phyloP scores from a whole-genome alignment of 2,329 filamentous ascomycete species.

The Trichoderma sp. region DNA sequence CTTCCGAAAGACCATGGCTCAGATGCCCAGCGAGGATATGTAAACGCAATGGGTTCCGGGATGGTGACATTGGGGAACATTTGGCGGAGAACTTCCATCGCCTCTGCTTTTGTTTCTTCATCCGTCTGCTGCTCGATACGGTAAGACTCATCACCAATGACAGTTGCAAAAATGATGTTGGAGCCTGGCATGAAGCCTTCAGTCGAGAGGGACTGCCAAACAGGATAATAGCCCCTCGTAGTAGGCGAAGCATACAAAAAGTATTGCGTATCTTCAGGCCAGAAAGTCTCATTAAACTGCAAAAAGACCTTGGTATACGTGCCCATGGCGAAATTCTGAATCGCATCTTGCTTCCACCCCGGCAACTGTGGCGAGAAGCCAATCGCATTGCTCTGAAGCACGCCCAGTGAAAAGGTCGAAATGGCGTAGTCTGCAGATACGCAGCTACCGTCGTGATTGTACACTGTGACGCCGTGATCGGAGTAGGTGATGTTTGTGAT shows the following conservation, averaged over 20 bases:
- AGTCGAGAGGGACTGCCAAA: conserved; percentile 64
- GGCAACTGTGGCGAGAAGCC: conserved; percentile 61
- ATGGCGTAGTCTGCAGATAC: conserved; percentile 63
- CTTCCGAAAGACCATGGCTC: conserved; percentile 54
- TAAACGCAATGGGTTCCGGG: conserved; percentile 61
- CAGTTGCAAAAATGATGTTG: conserved; percentile 66
- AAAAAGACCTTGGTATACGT: conserved; percentile 75
- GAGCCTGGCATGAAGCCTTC: conserved; percentile 61
- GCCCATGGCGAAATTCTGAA: conserved; percentile 66
- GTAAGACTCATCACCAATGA: conserved; percentile 58
- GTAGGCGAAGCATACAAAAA: conserved; percentile 48
- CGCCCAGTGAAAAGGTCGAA: conserved; percentile 67
- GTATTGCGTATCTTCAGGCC: conserved; percentile 49
- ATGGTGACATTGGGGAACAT: conserved; percentile 62
- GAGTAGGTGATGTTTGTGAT: conserved; percentile 58
- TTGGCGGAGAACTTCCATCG: conserved; percentile 56
- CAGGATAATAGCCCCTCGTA: conserved; percentile 49
- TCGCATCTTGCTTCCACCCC: conserved; percentile 63
- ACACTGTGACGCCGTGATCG: conserved; percentile 53
- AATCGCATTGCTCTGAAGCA: conserved; percentile 63
- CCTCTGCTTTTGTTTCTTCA: conserved; percentile 57
- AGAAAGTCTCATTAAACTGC: conserved; percentile 68
- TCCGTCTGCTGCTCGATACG: conserved; percentile 61
- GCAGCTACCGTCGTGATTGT: conserved; percentile 55
- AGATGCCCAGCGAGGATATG: conserved; percentile 52